phyloP scores from a whole-genome alignment of 1,284 basidiomycete species.

The Sporisorium iseilematis-ciliati region DNA sequence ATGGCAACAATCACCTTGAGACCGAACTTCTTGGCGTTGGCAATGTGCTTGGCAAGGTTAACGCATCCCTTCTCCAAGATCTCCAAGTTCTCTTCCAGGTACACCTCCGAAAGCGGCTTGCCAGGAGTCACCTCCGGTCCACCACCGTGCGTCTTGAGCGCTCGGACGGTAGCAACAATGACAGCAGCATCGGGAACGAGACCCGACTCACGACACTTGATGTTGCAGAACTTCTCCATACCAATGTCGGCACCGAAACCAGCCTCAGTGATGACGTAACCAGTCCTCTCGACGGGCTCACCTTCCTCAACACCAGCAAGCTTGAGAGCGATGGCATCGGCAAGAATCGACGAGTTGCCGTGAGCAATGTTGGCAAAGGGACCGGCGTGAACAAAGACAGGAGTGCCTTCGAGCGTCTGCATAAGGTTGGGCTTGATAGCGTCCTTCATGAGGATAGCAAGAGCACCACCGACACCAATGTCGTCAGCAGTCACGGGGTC shows the following conservation, averaged over 20 bases:
- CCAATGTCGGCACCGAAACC: conserved; percentile 99
- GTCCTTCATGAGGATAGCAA: conserved; percentile 98
- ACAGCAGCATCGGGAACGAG: conserved; percentile 92
- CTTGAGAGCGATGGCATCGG: conserved; percentile 95
- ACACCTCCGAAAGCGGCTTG: conserved; percentile 91
- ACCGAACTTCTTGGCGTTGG: conserved; percentile 95
- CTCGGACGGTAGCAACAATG: conserved; percentile 96
- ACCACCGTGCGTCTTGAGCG: conserved; percentile 98
- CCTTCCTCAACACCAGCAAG: conserved; percentile 95
- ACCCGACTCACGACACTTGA: conserved; percentile 95
- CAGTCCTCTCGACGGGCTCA: conserved; percentile 82
- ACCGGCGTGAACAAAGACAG: conserved; percentile 98
- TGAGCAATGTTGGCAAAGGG: conserved; percentile 99
- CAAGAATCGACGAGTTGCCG: conserved; percentile 97
- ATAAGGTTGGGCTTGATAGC: conserved; percentile 99
- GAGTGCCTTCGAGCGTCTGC: conserved; percentile 98
- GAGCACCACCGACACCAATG: conserved; percentile 92
- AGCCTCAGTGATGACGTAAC: conserved; percentile 97
- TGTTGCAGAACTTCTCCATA: conserved; percentile 91
- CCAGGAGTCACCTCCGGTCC: conserved; percentile 97
- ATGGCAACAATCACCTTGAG: conserved; percentile 96
- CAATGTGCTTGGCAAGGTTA: conserved; percentile 92
- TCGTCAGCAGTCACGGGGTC: conserved; percentile 96
- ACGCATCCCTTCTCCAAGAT: conserved; percentile 91
- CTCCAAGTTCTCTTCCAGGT: conserved; percentile 92